Evolutionary conservation across 352 stramenopile genomes (phyloP).

Genomic region (Pythium myriotylum): DNA sequence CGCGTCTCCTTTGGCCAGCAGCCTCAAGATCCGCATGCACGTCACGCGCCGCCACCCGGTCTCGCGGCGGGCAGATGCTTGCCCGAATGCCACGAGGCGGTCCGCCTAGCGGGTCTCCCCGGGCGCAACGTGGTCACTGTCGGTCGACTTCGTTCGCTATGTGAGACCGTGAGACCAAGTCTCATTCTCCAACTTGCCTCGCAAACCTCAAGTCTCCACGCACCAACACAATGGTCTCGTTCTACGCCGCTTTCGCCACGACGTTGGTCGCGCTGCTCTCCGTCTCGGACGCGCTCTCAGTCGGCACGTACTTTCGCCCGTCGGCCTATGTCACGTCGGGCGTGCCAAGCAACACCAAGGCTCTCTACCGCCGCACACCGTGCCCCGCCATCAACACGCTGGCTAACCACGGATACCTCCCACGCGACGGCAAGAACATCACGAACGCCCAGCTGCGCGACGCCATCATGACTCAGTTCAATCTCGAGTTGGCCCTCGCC

Average conservation of each 20-base stretch:
- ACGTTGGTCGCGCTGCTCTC: not conserved
- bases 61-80: too few relatives aligned
- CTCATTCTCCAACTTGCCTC: constrained; percentile 17
- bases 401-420: constrained; percentile 16
- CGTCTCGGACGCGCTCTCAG: not conserved
- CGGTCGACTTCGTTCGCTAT: not conserved
- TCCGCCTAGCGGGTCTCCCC: too few relatives aligned
- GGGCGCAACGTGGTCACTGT: not conserved
- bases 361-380: constrained; percentile 16
- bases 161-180: not conserved
- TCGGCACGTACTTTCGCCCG: constrained; percentile 22
- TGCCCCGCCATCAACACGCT: constrained; percentile 36
- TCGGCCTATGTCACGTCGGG: not conserved
- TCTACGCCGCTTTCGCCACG: not conserved
- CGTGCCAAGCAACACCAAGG: constrained; percentile 16
- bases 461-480: constrained; percentile 44
- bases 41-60: too few relatives aligned
- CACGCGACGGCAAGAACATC: constrained; percentile 44
- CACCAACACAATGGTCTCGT: constrained; percentile 16
- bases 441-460: constrained; percentile 22
- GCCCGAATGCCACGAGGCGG: too few relatives aligned
- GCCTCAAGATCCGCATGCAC: too few relatives aligned
- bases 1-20: too few relatives aligned
- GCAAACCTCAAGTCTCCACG: not conserved
- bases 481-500: constrained; percentile 40